Evolutionary conservation across 805 yeast species (phyloP), one percentile per base, ranked within the genome.

Genomic region (Ogataea philodendri): DNA sequence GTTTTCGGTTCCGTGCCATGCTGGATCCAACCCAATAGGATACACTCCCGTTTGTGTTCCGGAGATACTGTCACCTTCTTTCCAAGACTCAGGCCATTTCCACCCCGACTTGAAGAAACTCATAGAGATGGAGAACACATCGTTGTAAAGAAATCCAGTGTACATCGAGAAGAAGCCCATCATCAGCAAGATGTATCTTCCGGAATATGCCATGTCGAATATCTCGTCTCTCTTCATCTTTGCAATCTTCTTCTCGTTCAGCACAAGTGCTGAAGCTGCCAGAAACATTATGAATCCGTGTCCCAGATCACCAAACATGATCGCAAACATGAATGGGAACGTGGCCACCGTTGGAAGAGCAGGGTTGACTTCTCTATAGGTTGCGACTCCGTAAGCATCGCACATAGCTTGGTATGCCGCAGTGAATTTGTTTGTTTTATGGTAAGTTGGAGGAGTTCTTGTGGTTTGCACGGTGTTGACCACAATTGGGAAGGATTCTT

Each of bases 301-400:
- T 10, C 98, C 98, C 41, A 89, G 59, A 67, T 93, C 98, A 69
- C 98, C 98, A 69, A 93, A 93, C 98, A 93, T 93, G 52, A 93
- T 83, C 18, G 98, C 97, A 66, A 93, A 93, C 95, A 93, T 84
- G 61, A 93, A 93, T 15, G 98, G 98, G 69, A 93, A 93, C 0
- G 98, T 93, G 16, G 93, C 82, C 30, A 87, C 77, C 1, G 98
- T 90, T 4, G 98, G 90, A 45, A 93, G 68, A 36, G 95, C 98
- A 4, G 98, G 96, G 60, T 93, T 93, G 18, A 93, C 93, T 62
- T 93, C 98, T 51, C 87, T 81, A 65, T 93, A 93, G 3, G 87
- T 76, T 7, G 96, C 93, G 39, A 87, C 71, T 51, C 97, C 98
- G 62, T 93, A 93, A 3, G 97, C 93, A 60, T 93, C 98, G 55